A percentile compares a stretch with the other conserved stretches of the same genome.
These are phyloP conservation scores for Solanum sitiens DNA, from an alignment of 257 asterid genomes.

Conservation along the genomic window DNA sequence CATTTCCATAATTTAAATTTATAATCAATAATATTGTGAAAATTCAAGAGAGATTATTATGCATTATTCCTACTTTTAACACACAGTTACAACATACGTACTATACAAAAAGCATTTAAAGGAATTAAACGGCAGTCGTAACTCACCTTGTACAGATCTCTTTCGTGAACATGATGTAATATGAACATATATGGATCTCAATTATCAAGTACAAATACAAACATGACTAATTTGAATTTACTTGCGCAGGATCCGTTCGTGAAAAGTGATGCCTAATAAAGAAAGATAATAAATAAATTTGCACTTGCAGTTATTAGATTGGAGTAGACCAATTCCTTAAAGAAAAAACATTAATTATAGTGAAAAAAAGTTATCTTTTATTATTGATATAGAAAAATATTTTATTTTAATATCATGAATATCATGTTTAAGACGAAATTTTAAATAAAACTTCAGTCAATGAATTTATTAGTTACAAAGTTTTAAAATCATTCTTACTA, in stretches of 20 bases:
- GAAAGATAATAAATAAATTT: neutral
- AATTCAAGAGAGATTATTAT: neutral
- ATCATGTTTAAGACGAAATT: neutral
- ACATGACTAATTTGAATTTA: no score
- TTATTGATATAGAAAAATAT: neutral
- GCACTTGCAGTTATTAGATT: no score
- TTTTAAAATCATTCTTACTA: neutral
- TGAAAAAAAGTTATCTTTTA: neutral
- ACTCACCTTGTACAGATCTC: neutral
- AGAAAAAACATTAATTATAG: neutral
- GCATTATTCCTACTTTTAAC: neutral
- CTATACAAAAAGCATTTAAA: neutral
- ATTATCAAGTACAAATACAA: no score
- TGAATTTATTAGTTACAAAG: neutral
- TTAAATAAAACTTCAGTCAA: neutral
- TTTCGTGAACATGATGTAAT: neutral
- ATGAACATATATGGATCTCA: no score
- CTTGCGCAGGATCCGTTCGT: fast-evolving
- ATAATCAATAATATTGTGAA: no score
- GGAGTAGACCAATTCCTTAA: neutral
- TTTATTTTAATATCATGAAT: neutral
- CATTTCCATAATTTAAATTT: no score
- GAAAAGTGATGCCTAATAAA: neutral
- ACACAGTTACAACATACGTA: neutral
- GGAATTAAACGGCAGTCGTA: no score